phyloP scores from a whole-genome alignment of 805 yeast species.

The Lipomyces oligophaga region DNA sequence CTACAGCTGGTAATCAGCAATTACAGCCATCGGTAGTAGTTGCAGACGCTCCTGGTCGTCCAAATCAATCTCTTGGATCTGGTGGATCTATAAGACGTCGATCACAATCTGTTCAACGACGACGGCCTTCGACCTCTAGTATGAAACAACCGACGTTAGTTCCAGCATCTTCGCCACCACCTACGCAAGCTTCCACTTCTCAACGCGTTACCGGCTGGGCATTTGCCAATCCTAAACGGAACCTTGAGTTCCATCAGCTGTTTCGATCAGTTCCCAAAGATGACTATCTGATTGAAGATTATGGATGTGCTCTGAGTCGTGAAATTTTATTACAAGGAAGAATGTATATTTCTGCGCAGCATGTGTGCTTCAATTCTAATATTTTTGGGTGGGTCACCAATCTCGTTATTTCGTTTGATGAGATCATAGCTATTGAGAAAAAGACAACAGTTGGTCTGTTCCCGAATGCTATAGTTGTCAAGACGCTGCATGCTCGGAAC shows the following conservation, averaged over 20 bases:
- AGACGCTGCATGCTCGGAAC: slow-evolving; percentile 60
- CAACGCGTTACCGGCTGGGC: slow-evolving; percentile 30
- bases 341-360: slow-evolving; percentile 70
- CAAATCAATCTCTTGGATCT: background rate
- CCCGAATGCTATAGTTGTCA: slow-evolving; percentile 80
- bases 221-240: slow-evolving; percentile 56
- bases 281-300: slow-evolving; percentile 79
- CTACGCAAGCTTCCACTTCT: slow-evolving; percentile 1
- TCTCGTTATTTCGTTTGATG: slow-evolving; percentile 65
- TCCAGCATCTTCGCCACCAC: background rate
- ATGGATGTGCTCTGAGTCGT: slow-evolving; percentile 81
- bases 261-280: slow-evolving; percentile 64
- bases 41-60: too few species aligned
- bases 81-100: slow-evolving; percentile 7
- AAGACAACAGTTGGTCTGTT: slow-evolving; percentile 82
- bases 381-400: slow-evolving; percentile 89
- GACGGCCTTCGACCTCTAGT: slow-evolving; percentile 21
- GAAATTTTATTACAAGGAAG: slow-evolving; percentile 88
- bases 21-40: slow-evolving; percentile 6
- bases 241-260: slow-evolving; percentile 70
- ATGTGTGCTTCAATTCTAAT: slow-evolving; percentile 81
- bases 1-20: slow-evolving; percentile 41
- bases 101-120: slow-evolving; percentile 8
- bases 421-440: slow-evolving; percentile 70
- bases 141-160: background rate